A percentile compares a stretch with the other conserved stretches of the same genome.
Conservation (phyloP, 805 yeast species). For the Nakazawaea wickerhamii region DNA sequence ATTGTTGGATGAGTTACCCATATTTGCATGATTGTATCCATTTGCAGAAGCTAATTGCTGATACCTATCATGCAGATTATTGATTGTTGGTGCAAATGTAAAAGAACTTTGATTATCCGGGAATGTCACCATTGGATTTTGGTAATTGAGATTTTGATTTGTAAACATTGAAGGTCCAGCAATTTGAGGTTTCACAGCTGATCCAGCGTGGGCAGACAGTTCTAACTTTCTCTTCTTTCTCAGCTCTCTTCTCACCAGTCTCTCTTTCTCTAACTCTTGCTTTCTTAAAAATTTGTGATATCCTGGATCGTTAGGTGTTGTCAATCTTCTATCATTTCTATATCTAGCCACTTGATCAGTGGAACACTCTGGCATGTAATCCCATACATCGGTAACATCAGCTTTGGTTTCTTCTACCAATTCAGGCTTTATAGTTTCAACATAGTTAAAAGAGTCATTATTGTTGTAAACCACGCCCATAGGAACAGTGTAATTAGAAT, state of each 20-base stretch:
- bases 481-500: constrained; percentile 1
- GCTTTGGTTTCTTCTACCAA: background rate
- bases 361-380: constrained; percentile 19
- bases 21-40: background rate
- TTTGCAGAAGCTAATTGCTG: background rate
- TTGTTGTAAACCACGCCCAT: constrained; percentile 1
- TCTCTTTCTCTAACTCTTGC: constrained; percentile 5
- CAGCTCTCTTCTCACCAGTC: constrained; percentile 7
- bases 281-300: constrained; percentile 15
- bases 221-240: constrained; percentile 11
- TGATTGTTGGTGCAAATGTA: background rate
- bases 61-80: background rate
- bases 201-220: too few relatives aligned
- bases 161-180: too few relatives aligned
- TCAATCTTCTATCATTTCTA: constrained; percentile 15
- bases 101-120: background rate
- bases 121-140: background rate
- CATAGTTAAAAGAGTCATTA: background rate
- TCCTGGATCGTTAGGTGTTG: constrained; percentile 22
- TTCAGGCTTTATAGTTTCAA: constrained; percentile 2
- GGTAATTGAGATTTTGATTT: background rate
- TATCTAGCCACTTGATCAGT: constrained; percentile 21
- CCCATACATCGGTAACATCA: constrained; percentile 15
- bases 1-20: background rate
- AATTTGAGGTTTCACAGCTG: background rate